Base-by-base conservation (phyloP, 1,284 basidiomycete species). In the Microbotryum saponariae region DNA sequence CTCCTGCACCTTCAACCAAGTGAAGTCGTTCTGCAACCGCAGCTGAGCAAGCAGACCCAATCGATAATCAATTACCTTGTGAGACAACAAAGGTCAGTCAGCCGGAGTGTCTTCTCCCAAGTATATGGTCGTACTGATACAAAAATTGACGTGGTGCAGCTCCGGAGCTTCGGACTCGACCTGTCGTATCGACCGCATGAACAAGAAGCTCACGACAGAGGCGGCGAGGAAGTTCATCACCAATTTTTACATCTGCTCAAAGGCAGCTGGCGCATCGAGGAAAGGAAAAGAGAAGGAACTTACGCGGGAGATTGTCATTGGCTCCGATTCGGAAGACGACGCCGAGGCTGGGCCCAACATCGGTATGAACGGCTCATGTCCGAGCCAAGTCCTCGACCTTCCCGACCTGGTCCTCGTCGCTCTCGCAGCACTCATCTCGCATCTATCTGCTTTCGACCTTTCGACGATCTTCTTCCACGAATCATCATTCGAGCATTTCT, bases 1-100 rank as follows among this genome's bases (percentile, higher is more conserved):
- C 79, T 96, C 63, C 83, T 86, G 2, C 91, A 96, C 73, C 82
- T 85, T 10, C 83, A 83, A 64, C 94, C 94, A 0, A 82, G 86
- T 0, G 94, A 97, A 72, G 75, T 97, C 2, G 77, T 97, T 1
- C 59, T 69, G 1, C 67, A 64, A 25, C 72, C 77, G 6, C 81
- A 80, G 7, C 74, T 94, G n/a, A 88, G 84, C 63, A 82, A 81
- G 54, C 78, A 84, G 16, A 93, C 89, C 0, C 82, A 85, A 69
- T 90, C 88, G 71, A 83, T 96, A 75, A 75, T 97, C 42, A 76
- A 77, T 0, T 81, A 90, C 71, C 85, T 89, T 67, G 78, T 82
- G 1, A 81, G 81, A 1, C 69, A 57, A 51, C 50, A 70, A 85
- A 71, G 64, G 78, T 77, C 18, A 46, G 63, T 60, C 10, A 31